Evolutionary conservation across 305 asterid genomes (phyloP).

Genomic region (Solanum hybrid): DNA sequence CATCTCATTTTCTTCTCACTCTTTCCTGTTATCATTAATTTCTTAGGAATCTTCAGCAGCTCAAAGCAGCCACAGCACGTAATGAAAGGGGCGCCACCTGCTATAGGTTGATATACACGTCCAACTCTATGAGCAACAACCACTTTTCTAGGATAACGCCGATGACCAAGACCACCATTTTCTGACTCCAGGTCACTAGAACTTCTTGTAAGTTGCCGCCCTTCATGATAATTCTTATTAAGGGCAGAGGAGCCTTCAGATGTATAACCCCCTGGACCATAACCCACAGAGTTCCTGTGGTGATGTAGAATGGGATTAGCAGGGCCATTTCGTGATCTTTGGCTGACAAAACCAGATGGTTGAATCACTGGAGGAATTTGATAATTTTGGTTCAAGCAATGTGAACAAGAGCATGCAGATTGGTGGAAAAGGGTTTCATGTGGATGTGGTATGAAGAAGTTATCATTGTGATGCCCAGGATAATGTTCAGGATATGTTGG

Average conservation of each 20-base stretch:
- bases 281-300: conserved; percentile 20
- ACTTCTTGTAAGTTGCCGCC: conserved; percentile 33
- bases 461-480: conserved; percentile 42
- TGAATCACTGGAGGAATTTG: conserved; percentile 38
- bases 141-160: conserved; percentile 34
- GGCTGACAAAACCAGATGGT: conserved; percentile 27
- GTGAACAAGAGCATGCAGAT: conserved; percentile 74
- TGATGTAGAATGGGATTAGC: conserved; percentile 28
- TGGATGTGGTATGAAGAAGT: conserved; percentile 40
- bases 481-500: conserved; percentile 35
- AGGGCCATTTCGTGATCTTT: conserved; percentile 34
- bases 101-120: conserved; percentile 38
- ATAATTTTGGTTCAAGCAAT: conserved; percentile 49
- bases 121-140: conserved; percentile 30
- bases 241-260: conserved; percentile 26
- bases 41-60: conserved; percentile 54
- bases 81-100: conserved; percentile 84
- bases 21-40: conserved; percentile 31
- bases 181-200: conserved; percentile 43
- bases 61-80: conserved; percentile 74
- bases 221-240: conserved; percentile 25
- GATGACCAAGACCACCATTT: conserved; percentile 36
- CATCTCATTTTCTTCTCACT: conserved; percentile 48
- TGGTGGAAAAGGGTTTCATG: conserved; percentile 66
- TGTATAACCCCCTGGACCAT: conserved; percentile 24